Conservation (phyloP, 2,329 filamentous ascomycete genomes). For the Raffaelea ambrosiae region DNA sequence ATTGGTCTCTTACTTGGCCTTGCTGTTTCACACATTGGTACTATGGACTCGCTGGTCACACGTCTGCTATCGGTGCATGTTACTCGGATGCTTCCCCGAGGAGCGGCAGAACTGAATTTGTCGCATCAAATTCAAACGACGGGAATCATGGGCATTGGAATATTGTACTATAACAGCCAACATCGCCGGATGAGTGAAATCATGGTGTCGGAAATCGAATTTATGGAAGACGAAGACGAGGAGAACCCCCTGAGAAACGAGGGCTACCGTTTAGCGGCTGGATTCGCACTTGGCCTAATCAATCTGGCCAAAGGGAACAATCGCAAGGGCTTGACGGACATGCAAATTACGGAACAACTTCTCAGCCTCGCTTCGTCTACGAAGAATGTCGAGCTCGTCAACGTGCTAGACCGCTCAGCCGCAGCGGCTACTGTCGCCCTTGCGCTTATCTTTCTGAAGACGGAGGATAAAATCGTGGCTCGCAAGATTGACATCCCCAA, state of each 20-base stretch:
- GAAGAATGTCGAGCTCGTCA: constrained; percentile 85
- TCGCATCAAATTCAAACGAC: constrained; percentile 91
- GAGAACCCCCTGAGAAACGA: constrained; percentile 83
- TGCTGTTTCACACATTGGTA: constrained; percentile 88
- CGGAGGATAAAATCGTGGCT: constrained; percentile 77
- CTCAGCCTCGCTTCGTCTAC: constrained; percentile 78
- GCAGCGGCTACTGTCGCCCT: constrained; percentile 89
- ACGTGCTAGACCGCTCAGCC: constrained; percentile 85
- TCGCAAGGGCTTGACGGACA: constrained; percentile 81
- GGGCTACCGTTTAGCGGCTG: constrained; percentile 90
- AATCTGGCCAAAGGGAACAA: constrained; percentile 89
- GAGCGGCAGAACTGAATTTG: constrained; percentile 87
- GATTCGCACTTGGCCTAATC: constrained; percentile 87
- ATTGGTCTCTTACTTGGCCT: constrained; percentile 89
- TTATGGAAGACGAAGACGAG: constrained; percentile 72
- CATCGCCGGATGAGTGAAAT: constrained; percentile 98
- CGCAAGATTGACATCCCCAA: constrained; percentile 90
- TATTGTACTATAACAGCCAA: constrained; percentile 90
- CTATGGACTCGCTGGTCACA: constrained; percentile 94
- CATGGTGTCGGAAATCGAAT: constrained; percentile 95
- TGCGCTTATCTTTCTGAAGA: constrained; percentile 94
- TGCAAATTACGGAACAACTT: constrained; percentile 84
- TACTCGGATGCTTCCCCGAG: constrained; percentile 83
- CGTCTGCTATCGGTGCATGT: constrained; percentile 91
- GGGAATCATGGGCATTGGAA: constrained; percentile 91